Evolutionary conservation across 352 stramenopile genomes (phyloP).

Genomic region (Globisporangium uncinulatum): DNA sequence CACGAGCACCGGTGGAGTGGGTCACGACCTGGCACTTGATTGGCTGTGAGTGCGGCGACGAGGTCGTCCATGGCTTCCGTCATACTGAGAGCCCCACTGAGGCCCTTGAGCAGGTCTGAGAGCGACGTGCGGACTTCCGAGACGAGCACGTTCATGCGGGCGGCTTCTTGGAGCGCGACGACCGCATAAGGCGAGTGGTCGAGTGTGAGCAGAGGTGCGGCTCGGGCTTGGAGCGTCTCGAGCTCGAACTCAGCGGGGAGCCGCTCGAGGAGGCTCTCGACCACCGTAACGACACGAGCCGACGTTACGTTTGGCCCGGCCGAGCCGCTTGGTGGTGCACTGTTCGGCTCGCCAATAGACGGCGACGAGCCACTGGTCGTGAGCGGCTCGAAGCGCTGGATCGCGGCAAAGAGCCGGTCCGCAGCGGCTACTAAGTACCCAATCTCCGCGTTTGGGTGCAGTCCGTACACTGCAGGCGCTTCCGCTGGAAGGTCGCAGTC

Average conservation of each 20-base stretch:
- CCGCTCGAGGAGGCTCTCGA: constrained; percentile 52
- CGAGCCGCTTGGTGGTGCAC: neutral
- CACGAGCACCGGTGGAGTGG: constrained; percentile 68
- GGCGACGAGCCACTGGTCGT: too few relatives aligned
- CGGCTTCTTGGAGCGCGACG: constrained; percentile 76
- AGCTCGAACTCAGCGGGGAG: constrained; percentile 63
- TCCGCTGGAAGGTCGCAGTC: constrained; percentile 59
- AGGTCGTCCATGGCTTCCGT: constrained; percentile 90
- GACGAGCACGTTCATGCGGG: constrained; percentile 67
- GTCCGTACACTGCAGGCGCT: constrained; percentile 58
- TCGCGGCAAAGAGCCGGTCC: constrained; percentile 82
- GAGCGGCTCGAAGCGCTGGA: constrained; percentile 73
- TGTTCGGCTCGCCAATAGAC: too few relatives aligned
- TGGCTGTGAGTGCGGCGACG: constrained; percentile 45
- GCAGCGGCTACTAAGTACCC: constrained; percentile 71
- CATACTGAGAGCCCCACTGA: constrained; percentile 84
- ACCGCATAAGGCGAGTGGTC: constrained; percentile 79
- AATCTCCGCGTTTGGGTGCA: constrained; percentile 81
- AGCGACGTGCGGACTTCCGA: constrained; percentile 58
- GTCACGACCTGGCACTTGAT: constrained; percentile 77
- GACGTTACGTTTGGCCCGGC: neutral
- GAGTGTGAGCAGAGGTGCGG: constrained; percentile 43
- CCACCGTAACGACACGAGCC: constrained; percentile 29
- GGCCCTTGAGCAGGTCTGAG: constrained; percentile 67
- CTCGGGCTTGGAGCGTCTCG: constrained; percentile 37